Evolutionary conservation across 2,329 filamentous ascomycete genomes (phyloP).

Genomic region (Monosporascus sp.): DNA sequence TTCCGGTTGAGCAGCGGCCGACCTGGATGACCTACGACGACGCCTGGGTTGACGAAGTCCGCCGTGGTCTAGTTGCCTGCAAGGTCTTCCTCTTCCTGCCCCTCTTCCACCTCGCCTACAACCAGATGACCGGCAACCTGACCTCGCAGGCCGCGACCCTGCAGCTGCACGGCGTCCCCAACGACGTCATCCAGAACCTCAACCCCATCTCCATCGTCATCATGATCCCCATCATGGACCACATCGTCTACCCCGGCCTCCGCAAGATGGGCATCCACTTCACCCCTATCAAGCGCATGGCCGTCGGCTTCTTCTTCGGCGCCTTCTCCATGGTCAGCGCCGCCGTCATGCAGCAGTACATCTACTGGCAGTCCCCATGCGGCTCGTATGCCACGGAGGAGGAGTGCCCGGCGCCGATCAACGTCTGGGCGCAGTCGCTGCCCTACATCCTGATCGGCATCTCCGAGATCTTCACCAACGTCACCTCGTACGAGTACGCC

Average conservation of each 20-base stretch:
- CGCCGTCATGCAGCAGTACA: slow-evolving; percentile 51
- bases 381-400: slow-evolving; percentile 42
- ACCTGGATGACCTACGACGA: slow-evolving; percentile 76
- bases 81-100: slow-evolving; percentile 66
- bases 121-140: slow-evolving; percentile 54
- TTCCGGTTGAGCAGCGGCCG: slow-evolving; percentile 29
- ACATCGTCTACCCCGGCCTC: slow-evolving; percentile 59
- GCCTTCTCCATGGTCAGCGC: slow-evolving; percentile 54
- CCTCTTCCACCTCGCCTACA: slow-evolving; percentile 51
- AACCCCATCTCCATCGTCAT: slow-evolving; percentile 70
- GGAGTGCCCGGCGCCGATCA: slow-evolving; percentile 35
- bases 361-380: slow-evolving; percentile 58
- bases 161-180: slow-evolving; percentile 64
- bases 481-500: slow-evolving; percentile 61
- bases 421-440: slow-evolving; percentile 52
- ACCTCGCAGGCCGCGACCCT: slow-evolving; percentile 59
- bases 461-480: slow-evolving; percentile 41
- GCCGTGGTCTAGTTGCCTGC: slow-evolving; percentile 62
- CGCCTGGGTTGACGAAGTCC: slow-evolving; percentile 72
- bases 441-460: slow-evolving; percentile 41
- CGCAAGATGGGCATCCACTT: slow-evolving; percentile 59
- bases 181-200: slow-evolving; percentile 69
- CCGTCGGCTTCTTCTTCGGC: slow-evolving; percentile 62
- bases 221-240: slow-evolving; percentile 65
- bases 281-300: slow-evolving; percentile 70